Evolutionary conservation across 2,329 filamentous ascomycete genomes (phyloP).

Genomic region (Claviceps pazoutovae): DNA sequence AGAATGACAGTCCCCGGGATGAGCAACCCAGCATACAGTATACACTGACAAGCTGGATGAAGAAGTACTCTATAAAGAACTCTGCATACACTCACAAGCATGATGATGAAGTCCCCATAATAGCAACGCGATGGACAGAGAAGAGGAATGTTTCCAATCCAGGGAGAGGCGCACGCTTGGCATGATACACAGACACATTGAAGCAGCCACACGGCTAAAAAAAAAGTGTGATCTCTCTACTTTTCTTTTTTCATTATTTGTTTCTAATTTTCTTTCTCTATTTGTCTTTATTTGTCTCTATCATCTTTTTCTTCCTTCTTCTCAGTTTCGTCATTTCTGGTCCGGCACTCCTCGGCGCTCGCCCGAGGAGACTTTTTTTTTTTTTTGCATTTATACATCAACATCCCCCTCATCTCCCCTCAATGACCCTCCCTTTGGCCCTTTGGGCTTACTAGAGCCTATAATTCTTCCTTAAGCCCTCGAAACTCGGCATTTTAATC

Average conservation of each 20-base stretch:
- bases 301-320: background rate
- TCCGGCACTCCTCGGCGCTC: background rate
- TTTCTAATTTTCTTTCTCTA: background rate
- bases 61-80: background rate
- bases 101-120: background rate
- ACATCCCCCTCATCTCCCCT: no score
- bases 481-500: no score
- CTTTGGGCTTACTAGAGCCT: no score
- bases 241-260: background rate
- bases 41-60: background rate
- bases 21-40: no score
- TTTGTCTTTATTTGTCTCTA: background rate
- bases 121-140: background rate
- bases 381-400: no score
- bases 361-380: no score
- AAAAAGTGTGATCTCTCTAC: background rate
- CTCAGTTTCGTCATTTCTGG: background rate
- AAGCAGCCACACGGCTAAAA: conserved; percentile 3
- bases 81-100: background rate
- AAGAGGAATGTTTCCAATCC: background rate
- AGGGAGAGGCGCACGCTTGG: background rate
- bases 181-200: background rate
- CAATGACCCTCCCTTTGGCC: no score
- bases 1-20: no score
- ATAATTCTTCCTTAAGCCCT: no score